phyloP scores from a whole-genome alignment of 805 yeast species.

The Pichia kluyveri region DNA sequence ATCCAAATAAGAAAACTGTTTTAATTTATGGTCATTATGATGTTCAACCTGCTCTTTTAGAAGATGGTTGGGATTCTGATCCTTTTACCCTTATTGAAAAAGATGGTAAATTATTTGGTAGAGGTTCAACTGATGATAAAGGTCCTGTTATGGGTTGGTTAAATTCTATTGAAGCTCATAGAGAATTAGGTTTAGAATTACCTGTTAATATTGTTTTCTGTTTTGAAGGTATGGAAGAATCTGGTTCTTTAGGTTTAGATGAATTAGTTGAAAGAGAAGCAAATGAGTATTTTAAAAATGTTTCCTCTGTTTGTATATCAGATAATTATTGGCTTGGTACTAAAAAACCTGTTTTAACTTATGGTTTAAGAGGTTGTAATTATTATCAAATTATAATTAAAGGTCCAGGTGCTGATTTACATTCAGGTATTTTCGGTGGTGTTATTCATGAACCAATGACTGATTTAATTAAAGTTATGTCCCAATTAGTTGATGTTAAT shows the following conservation, averaged over 20 bases:
- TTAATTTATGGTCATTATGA: conserved; percentile 96
- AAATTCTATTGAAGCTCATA: conserved; percentile 86
- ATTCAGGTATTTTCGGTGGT: conserved; percentile 97
- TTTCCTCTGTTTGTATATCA: conserved; percentile 90
- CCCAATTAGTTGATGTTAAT: conserved; percentile 65
- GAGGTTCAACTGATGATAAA: conserved; percentile 97
- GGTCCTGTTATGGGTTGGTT: conserved; percentile 99
- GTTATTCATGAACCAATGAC: conserved; percentile 96
- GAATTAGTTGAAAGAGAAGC: conserved; percentile 75
- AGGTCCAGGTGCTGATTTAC: conserved; percentile 97
- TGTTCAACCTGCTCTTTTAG: conserved; percentile 89
- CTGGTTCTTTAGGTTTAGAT: conserved; percentile 90
- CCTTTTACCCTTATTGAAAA: conserved; percentile 74
- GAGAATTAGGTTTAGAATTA: conserved; percentile 69
- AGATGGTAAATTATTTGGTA: conserved; percentile 67
- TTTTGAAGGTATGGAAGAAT: conserved; percentile 99
- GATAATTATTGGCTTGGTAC: conserved; percentile 99
- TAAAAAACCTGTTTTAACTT: conserved; percentile 90
- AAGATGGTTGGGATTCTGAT: conserved; percentile 94
- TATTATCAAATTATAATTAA: conserved; percentile 75
- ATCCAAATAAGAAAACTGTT: conserved; percentile 78
- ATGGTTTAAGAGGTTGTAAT: conserved; percentile 94
- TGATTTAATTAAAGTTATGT: conserved; percentile 72
- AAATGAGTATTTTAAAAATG: conserved; percentile 67
- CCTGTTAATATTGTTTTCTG: conserved; percentile 91